phyloP scores from a whole-genome alignment of 2,329 filamentous ascomycete genomes.

The Xylariaceae sp. region DNA sequence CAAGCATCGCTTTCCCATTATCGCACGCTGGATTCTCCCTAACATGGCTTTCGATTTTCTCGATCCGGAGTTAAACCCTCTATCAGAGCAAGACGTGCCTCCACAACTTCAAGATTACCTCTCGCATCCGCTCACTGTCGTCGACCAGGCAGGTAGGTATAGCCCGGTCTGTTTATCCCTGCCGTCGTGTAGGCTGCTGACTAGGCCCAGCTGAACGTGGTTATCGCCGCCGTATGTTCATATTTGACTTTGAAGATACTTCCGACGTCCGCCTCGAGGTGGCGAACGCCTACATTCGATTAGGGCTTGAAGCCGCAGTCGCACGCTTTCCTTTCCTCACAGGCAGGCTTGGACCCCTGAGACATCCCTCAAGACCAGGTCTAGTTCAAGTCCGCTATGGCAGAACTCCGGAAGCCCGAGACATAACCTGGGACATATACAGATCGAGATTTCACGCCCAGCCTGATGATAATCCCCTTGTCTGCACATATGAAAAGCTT shows the following conservation, averaged over 20 bases:
- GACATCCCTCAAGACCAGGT: not conserved
- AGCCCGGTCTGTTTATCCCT: too few relatives aligned
- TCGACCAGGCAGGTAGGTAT: too few relatives aligned
- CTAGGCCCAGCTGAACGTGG: constrained; percentile 2
- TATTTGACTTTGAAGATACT: constrained; percentile 12
- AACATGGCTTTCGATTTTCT: too few relatives aligned
- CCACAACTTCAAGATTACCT: too few relatives aligned
- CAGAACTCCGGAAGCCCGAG: not conserved
- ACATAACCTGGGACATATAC: constrained; percentile 3
- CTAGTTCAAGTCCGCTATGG: constrained; percentile 9
- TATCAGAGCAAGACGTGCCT: too few relatives aligned
- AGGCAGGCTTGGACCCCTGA: constrained; percentile 5
- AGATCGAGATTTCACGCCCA: not conserved
- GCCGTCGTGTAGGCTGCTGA: too few relatives aligned
- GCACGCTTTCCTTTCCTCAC: constrained; percentile 9
- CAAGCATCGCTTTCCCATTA: too few relatives aligned
- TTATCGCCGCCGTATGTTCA: constrained; percentile 12
- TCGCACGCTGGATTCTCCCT: too few relatives aligned
- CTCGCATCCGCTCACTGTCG: too few relatives aligned
- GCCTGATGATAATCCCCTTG: not conserved
- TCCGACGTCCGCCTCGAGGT: not conserved
- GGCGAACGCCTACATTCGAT: constrained; percentile 2
- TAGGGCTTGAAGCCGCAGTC: constrained; percentile 4
- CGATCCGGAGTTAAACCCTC: too few relatives aligned
- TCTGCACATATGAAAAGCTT: constrained; percentile 4